Evolutionary conservation across 139 green algal genomes (phyloP), one percentile per base, ranked within the genome.

Genomic region (Chlamydomonas sphaeroides): DNA sequence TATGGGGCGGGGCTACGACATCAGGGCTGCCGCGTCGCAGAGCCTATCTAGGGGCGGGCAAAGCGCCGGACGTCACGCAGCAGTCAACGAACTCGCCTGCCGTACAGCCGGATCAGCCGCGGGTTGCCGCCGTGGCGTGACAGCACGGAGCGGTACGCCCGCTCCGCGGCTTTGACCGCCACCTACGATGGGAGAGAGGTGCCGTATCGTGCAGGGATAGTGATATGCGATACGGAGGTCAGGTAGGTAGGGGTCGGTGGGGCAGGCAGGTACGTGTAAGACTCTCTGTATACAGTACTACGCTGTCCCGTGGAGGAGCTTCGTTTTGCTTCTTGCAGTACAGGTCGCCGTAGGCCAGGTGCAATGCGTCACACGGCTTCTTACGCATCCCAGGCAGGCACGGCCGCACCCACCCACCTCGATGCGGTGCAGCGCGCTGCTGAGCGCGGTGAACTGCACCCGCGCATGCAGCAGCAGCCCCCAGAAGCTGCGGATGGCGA

Each of bases 401-500:
- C n/a, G n/a, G n/a, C n/a, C n/a, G n/a, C n/a, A n/a, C n/a, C n/a
- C n/a, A 59, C 35, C 57, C 68, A 49, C 38, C 67, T 48, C n/a
- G 25, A 67, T 41, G 26, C 39, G 38, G n/a, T 73, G 25, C 39
- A 73, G 41, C 38, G 38, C 28, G 18, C 26, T 39, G 38, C 6
- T 35, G 25, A 73, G 25, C 66, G n/a, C 38, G 39, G 10, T 53
- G 25, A 73, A 36, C 0, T 56, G 5, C 5, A 84, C 67, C 2
- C 65, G 39, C 15, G 28, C 8, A 11, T 71, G 61, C 49, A 78
- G 45, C 26, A 86, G 81, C 30, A 35, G 41, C 36, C 33, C 8
- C 81, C 81, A 86, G 63, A 86, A 86, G 62, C 25, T 32, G 49
- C 63, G 45, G 26, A 48, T 82, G 8, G 81, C 62, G 21, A 67